Evolutionary conservation across 345 rosid species (phyloP).

Genomic region (Cardamine occulta): DNA sequence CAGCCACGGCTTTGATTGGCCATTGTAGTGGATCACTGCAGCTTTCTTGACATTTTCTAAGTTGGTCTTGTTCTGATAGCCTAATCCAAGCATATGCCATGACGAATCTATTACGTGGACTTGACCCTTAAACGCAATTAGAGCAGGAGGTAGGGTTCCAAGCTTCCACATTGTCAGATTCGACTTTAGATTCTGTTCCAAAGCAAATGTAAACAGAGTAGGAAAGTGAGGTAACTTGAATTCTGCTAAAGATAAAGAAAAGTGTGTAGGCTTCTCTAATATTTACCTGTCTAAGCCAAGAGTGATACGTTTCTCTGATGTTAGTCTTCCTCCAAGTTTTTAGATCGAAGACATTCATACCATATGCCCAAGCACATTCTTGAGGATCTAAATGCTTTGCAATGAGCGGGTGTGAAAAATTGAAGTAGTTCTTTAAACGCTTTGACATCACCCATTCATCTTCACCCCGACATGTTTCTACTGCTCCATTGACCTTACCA

Average conservation of each 20-base stretch:
- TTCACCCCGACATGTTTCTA: conserved; percentile 96
- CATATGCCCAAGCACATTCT: conserved; percentile 99
- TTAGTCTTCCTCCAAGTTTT: conserved; percentile 84
- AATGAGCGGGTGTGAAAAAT: conserved; percentile 96
- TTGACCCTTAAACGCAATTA: conserved; percentile 91
- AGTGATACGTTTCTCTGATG: conserved; percentile 91
- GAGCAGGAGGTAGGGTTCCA: conserved; percentile 97
- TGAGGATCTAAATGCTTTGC: conserved; percentile 79
- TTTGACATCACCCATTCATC: conserved; percentile 99
- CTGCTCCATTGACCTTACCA: conserved; percentile 98
- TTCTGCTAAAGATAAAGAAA: not conserved
- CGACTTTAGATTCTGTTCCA: conserved; percentile 79
- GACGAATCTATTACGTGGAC: conserved; percentile 78
- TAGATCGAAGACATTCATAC: conserved; percentile 97
- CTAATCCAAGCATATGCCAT: conserved; percentile 99
- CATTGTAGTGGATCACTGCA: conserved; percentile 95
- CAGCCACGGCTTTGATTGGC: conserved; percentile 97
- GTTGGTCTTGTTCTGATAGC: conserved; percentile 81
- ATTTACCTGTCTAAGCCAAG: conserved; percentile 90
- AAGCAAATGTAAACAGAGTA: conserved; percentile 22
- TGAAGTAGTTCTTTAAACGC: conserved; percentile 94
- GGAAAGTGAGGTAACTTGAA: conserved; percentile 15
- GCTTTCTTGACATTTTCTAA: conserved; percentile 70
- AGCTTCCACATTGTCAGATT: conserved; percentile 97
- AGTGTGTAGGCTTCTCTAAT: not conserved